phyloP scores from a whole-genome alignment of 2,329 filamentous ascomycete genomes.

The Cytospora schulzeri region DNA sequence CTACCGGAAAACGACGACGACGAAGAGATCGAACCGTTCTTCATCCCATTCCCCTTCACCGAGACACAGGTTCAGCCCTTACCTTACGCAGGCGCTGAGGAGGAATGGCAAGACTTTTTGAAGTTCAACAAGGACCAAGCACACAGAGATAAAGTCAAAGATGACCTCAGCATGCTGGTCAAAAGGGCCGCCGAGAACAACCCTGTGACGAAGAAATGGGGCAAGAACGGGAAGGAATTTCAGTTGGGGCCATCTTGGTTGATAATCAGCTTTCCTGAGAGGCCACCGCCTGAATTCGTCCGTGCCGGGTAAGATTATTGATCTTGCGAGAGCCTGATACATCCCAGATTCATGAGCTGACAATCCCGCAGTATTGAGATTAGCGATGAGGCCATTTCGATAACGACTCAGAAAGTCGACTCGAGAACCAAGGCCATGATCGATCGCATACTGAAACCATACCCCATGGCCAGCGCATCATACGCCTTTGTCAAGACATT shows the following conservation, averaged over 20 bases:
- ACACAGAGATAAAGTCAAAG: slow-evolving; percentile 51
- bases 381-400: slow-evolving; percentile 51
- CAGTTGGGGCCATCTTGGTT: slow-evolving; percentile 59
- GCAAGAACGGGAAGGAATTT: slow-evolving; percentile 50
- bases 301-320: slow-evolving; percentile 55
- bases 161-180: slow-evolving; percentile 48
- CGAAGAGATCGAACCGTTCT: slow-evolving; percentile 50
- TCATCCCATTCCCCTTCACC: slow-evolving; percentile 65
- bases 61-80: slow-evolving; percentile 49
- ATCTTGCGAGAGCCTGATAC: neutral
- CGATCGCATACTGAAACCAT: slow-evolving; percentile 56
- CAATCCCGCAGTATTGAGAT: slow-evolving; percentile 48
- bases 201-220: slow-evolving; percentile 40
- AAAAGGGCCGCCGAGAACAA: slow-evolving; percentile 45
- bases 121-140: slow-evolving; percentile 57
- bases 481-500: slow-evolving; percentile 56
- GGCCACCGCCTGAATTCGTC: slow-evolving; percentile 61
- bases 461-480: slow-evolving; percentile 50
- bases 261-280: slow-evolving; percentile 60
- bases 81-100: slow-evolving; percentile 59
- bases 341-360: slow-evolving; percentile 30
- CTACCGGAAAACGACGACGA: slow-evolving; percentile 41
- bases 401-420: slow-evolving; percentile 52
- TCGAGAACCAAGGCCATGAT: slow-evolving; percentile 47
- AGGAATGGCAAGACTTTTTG: slow-evolving; percentile 65